Conservation (phyloP, 2,329 filamentous ascomycete genomes). For the Phyllosticta paracitricarpa region DNA sequence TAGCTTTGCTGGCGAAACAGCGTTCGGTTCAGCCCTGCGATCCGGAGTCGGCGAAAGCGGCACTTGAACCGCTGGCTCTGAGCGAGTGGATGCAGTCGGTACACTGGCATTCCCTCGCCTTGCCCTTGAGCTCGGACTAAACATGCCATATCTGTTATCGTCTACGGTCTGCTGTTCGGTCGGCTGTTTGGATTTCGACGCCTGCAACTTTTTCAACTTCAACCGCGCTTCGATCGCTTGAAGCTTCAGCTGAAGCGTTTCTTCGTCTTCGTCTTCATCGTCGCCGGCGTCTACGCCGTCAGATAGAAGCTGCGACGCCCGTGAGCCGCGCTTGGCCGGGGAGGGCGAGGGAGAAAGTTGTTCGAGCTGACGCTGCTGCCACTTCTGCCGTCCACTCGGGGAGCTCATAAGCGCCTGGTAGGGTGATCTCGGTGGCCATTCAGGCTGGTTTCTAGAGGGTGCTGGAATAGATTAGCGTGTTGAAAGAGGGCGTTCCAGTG, state of each 20-base stretch:
- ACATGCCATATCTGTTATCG: slow-evolving; percentile 19
- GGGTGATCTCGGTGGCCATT: slow-evolving; percentile 55
- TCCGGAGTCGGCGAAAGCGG: slow-evolving; percentile 59
- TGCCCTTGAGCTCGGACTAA: slow-evolving; percentile 20
- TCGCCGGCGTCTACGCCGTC: slow-evolving; percentile 40
- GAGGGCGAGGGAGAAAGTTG: slow-evolving; percentile 44
- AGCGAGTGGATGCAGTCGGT: slow-evolving; percentile 13
- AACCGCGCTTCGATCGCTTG: slow-evolving; percentile 82
- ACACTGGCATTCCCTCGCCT: slow-evolving; percentile 14
- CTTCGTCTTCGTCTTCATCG: slow-evolving; percentile 67
- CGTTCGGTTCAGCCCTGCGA: slow-evolving; percentile 38
- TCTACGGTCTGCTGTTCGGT: slow-evolving; percentile 17
- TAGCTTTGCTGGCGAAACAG: slow-evolving; percentile 68
- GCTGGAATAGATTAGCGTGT: slow-evolving; percentile 1
- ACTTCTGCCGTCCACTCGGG: slow-evolving; percentile 68
- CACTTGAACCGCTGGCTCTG: slow-evolving; percentile 51
- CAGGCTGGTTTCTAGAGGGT: slow-evolving; percentile 30
- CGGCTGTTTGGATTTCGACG: slow-evolving; percentile 41
- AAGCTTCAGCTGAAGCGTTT: slow-evolving; percentile 75
- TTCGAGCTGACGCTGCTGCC: slow-evolving; percentile 46
- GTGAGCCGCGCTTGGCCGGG: neutral
- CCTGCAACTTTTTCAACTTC: slow-evolving; percentile 78
- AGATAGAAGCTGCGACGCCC: slow-evolving; percentile 3
- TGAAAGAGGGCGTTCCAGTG: neutral
- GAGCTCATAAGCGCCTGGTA: slow-evolving; percentile 55